Percentiles rank a stretch among this genome's conserved stretches.
These are phyloP conservation scores for Malus hybrid DNA, from an alignment of 331 rosid genomes.

Conservation along the genomic window DNA sequence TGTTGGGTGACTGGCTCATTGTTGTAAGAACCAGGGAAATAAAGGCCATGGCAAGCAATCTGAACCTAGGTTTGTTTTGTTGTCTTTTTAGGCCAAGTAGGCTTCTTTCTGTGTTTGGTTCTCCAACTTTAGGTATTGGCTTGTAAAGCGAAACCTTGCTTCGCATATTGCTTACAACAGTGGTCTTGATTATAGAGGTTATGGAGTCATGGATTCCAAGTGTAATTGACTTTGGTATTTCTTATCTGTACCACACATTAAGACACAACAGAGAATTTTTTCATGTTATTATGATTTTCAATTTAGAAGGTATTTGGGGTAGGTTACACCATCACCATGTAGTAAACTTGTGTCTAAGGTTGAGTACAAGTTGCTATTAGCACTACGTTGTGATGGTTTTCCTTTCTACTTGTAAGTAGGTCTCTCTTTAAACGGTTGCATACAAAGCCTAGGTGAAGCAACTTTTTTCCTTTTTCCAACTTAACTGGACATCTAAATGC, in stretches of 20 bases:
- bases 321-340: not conserved
- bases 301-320: not conserved
- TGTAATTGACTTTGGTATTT: not conserved
- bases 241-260: not conserved
- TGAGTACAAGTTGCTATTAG: not conserved
- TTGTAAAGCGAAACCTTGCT: not conserved
- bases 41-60: not conserved
- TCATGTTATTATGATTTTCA: not conserved
- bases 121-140: not conserved
- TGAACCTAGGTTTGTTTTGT: not conserved
- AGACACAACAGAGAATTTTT: not conserved
- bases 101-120: not conserved
- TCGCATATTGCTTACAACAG: not conserved
- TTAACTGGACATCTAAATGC: not conserved
- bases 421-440: not conserved
- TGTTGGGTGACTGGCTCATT: not conserved
- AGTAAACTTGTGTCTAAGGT: not conserved
- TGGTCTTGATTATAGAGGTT: constrained; percentile 1
- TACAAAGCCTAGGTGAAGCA: not conserved
- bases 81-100: not conserved
- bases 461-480: not conserved
- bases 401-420: not conserved
- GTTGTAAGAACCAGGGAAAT: not conserved
- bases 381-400: not conserved
- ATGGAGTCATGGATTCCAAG: not conserved